These are phyloP conservation scores for Stephania japonica DNA, from an alignment of 164 flowering plant genomes.

Conservation along the genomic window DNA sequence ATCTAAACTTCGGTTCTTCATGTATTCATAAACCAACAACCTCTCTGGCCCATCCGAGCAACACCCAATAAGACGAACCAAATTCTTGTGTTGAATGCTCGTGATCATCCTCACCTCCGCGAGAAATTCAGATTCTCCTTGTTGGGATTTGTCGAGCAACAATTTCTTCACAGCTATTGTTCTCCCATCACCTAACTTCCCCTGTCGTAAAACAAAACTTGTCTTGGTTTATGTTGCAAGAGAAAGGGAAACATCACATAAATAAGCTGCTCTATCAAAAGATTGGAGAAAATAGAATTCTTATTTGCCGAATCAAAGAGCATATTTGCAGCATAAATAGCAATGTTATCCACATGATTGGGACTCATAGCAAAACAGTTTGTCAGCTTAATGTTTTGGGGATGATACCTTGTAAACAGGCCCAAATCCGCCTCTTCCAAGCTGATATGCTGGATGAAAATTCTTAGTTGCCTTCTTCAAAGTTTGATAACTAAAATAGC, in stretches of 20 bases:
- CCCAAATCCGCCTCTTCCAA: constrained; percentile 76
- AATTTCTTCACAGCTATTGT: constrained; percentile 55
- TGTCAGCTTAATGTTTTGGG: not conserved
- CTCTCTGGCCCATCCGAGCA: constrained; percentile 66
- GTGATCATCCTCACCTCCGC: constrained; percentile 66
- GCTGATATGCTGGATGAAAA: constrained; percentile 43
- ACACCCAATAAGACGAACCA: constrained; percentile 70
- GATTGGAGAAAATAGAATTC: not conserved
- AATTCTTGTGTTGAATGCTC: constrained; percentile 73
- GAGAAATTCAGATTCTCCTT: constrained; percentile 70
- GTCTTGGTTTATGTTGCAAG: not conserved
- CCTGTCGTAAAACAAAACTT: constrained; percentile 27
- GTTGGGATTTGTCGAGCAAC: constrained; percentile 51
- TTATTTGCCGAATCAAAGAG: no score
- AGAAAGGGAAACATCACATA: not conserved
- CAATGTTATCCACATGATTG: no score
- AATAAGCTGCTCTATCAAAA: not conserved
- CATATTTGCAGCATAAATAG: no score
- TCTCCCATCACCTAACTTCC: constrained; percentile 52
- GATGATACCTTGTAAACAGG: constrained; percentile 56
- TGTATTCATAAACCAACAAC: constrained; percentile 61
- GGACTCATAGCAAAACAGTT: not conserved
- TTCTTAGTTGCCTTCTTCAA: constrained; percentile 68
- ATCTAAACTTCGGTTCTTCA: constrained; percentile 70
- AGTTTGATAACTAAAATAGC: constrained; percentile 41